Evolutionary conservation across 345 rosid species (phyloP).

Genomic region (Syzygium jambos): DNA sequence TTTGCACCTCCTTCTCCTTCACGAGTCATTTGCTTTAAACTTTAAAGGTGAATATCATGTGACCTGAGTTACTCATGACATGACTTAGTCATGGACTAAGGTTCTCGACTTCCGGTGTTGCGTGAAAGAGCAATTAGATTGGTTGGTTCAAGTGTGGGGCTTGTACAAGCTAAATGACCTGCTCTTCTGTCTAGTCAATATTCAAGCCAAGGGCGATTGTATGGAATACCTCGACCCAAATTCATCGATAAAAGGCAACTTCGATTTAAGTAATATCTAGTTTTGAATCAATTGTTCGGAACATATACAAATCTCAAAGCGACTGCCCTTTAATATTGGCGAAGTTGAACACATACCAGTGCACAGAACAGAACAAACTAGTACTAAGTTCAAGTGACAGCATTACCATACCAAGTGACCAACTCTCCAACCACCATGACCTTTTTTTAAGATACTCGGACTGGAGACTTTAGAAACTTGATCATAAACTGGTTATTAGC

Average conservation of each 20-base stretch:
- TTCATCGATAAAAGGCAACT: neutral
- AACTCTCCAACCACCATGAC: neutral
- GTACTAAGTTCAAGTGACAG: neutral
- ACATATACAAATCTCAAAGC: neutral
- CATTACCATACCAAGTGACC: neutral
- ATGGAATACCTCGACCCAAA: neutral
- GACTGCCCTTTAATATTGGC: neutral
- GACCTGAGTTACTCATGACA: neutral
- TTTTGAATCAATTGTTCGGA: neutral
- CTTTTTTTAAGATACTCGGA: neutral
- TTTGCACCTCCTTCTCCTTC: neutral
- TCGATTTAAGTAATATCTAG: neutral
- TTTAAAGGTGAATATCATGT: neutral
- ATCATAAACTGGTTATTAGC: neutral
- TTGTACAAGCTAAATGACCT: neutral
- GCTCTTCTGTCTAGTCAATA: neutral
- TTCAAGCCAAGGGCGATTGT: neutral
- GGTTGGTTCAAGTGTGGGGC: neutral
- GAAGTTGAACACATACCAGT: neutral
- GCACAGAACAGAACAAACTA: neutral
- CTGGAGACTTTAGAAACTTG: neutral
- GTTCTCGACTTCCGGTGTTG: neutral
- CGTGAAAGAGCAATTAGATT: neutral
- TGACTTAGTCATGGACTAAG: neutral
- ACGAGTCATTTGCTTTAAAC: neutral